A percentile compares a stretch with the other conserved stretches of the same genome.
These are phyloP conservation scores for Alternaria alternata DNA, from an alignment of 2,329 filamentous ascomycete genomes.

Conservation along the genomic window DNA sequence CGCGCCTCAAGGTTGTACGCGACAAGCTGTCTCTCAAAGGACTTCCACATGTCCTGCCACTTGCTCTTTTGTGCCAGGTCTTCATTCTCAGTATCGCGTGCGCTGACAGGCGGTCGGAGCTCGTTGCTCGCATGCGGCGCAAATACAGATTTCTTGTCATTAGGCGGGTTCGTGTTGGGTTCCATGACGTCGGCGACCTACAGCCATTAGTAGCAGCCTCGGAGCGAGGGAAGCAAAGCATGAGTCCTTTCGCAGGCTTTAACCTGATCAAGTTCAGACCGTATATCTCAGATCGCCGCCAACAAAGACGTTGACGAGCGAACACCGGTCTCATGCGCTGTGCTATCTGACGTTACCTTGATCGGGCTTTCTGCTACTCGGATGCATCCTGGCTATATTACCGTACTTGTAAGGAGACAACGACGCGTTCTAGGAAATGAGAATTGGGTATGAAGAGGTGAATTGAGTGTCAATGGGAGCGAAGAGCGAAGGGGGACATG, in stretches of 20 bases:
- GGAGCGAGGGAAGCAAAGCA: conserved; percentile 50
- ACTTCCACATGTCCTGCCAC: conserved; percentile 33
- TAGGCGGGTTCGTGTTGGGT: conserved; percentile 6
- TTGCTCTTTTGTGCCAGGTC: conserved; percentile 10
- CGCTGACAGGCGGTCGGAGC: conserved; percentile 26
- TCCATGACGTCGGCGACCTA: conserved; percentile 43
- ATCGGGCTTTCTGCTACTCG: conserved; percentile 48
- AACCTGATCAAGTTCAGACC: conserved; percentile 64
- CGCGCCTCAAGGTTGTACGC: conserved; percentile 66
- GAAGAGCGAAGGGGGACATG: not conserved
- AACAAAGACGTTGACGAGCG: conserved; percentile 16
- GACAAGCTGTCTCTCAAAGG: conserved; percentile 54
- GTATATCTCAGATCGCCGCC: conserved; percentile 60
- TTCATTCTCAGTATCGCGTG: conserved; percentile 4
- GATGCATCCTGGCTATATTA: conserved; percentile 39
- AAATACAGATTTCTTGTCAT: conserved; percentile 27
- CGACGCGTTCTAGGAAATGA: not conserved
- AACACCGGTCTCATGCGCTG: conserved; percentile 52
- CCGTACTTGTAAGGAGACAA: conserved; percentile 32
- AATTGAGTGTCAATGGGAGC: not conserved
- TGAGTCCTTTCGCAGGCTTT: conserved; percentile 64
- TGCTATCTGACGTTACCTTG: conserved; percentile 48
- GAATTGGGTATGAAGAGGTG: not conserved
- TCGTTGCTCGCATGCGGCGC: conserved; percentile 30
- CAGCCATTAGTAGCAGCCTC: conserved; percentile 43